Percentiles rank a stretch among this genome's conserved stretches.
Conservation (phyloP, 257 asterid genomes). For the Solanum paucissectum region DNA sequence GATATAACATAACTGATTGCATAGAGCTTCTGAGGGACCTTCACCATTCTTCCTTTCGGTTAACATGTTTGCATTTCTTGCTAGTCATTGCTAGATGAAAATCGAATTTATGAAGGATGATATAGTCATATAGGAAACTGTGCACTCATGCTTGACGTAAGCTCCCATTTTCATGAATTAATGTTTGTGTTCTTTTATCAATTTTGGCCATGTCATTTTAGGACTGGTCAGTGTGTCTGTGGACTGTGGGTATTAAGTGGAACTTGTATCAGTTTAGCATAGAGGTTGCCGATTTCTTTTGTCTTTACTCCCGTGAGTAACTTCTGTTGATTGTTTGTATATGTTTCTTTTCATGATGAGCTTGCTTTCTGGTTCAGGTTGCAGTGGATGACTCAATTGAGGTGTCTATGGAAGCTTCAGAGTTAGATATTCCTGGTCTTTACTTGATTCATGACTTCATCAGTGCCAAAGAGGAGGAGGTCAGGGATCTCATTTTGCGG, state of each 20-base stretch:
- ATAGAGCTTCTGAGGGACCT: not conserved
- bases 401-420: conserved; percentile 63
- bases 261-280: not conserved
- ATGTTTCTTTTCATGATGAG: not conserved
- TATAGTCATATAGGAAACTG: not conserved
- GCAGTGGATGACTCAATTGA: conserved; percentile 26
- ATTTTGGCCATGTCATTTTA: not conserved
- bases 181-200: not conserved
- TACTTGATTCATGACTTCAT: conserved; percentile 58
- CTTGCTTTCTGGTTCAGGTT: conserved; percentile 23
- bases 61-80: not conserved
- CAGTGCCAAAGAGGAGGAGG: conserved; percentile 72
- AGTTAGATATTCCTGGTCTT: conserved; percentile 77
- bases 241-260: not conserved
- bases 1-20: not conserved
- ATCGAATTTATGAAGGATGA: not conserved
- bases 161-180: not conserved
- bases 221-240: not conserved
- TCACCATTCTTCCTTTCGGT: not conserved
- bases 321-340: not conserved
- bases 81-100: not conserved
- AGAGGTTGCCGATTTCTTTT: not conserved
- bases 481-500: conserved; percentile 23
- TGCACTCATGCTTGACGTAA: not conserved
- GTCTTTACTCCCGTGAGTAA: not conserved